Percentiles rank a stretch among this genome's conserved stretches.
phyloP scores from a whole-genome alignment of 495 filamentous ascomycete species.

The Talaromyces thailandensis region DNA sequence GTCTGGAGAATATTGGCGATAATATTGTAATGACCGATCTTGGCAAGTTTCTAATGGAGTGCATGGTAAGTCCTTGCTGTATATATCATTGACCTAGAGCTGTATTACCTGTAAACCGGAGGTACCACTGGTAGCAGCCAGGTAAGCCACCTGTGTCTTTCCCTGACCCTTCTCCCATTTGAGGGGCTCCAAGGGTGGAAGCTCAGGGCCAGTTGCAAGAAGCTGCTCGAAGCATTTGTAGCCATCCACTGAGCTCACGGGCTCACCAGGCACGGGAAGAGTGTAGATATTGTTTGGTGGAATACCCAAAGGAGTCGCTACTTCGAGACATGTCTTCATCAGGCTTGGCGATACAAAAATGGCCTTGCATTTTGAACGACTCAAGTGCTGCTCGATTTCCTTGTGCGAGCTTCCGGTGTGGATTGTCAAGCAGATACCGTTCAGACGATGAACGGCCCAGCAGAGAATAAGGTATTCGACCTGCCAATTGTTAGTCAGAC shows the following conservation, averaged over 20 bases:
- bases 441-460: conserved; percentile 3
- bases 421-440: neutral
- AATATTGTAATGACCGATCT: conserved; percentile 1
- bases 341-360: neutral
- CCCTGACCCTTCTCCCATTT: conserved; percentile 6
- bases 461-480: neutral
- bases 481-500: neutral
- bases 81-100: too few species aligned
- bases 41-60: neutral
- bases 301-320: neutral
- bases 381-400: neutral
- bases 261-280: neutral
- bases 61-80: neutral
- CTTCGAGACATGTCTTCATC: neutral
- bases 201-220: neutral
- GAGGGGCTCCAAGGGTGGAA: neutral
- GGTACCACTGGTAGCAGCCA: neutral
- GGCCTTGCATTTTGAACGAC: neutral
- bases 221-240: neutral
- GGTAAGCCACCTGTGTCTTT: neutral
- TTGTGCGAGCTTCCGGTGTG: neutral
- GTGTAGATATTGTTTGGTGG: neutral
- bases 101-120: neutral
- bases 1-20: conserved; percentile 3
- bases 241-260: neutral